A percentile compares a stretch with the other conserved stretches of the same genome.
Evolutionary conservation across 148 eudicot species (phyloP).

Genomic region (Cornus kousa): DNA sequence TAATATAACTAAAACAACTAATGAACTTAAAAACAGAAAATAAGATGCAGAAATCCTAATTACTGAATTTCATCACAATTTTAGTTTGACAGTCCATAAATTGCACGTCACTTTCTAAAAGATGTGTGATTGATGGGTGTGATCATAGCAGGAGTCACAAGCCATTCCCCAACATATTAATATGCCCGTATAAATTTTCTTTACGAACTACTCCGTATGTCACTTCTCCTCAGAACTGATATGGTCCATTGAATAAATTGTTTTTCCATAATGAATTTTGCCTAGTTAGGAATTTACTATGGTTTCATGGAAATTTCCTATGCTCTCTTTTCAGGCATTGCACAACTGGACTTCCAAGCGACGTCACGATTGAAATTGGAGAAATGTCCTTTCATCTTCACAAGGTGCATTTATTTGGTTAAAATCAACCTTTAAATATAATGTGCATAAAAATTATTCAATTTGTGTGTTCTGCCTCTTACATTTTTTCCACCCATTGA

Average conservation of each 20-base stretch:
- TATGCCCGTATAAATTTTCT: neutral
- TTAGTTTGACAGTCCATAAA: neutral
- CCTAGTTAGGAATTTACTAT: neutral
- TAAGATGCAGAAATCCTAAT: too few species aligned
- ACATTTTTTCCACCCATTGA: neutral
- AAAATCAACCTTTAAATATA: neutral
- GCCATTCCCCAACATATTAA: neutral
- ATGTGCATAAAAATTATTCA: neutral
- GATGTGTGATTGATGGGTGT: neutral
- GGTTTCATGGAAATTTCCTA: neutral
- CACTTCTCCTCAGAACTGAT: neutral
- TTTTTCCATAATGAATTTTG: too few species aligned
- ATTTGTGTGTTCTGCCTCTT: neutral
- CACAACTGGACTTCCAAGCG: conserved; percentile 31
- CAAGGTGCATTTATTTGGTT: conserved; percentile 17
- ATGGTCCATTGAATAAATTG: too few species aligned
- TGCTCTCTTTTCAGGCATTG: conserved; percentile 25
- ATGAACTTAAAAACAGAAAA: too few species aligned
- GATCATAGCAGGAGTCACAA: neutral
- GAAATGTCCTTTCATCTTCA: conserved; percentile 39
- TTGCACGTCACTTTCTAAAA: neutral
- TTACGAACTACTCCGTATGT: neutral
- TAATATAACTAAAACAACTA: too few species aligned
- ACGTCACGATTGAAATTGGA: conserved; percentile 29
- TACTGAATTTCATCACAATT: too few species aligned